Base-by-base conservation (phyloP, 768 basidiomycete species). In the Naganishia friedmannii region DNA sequence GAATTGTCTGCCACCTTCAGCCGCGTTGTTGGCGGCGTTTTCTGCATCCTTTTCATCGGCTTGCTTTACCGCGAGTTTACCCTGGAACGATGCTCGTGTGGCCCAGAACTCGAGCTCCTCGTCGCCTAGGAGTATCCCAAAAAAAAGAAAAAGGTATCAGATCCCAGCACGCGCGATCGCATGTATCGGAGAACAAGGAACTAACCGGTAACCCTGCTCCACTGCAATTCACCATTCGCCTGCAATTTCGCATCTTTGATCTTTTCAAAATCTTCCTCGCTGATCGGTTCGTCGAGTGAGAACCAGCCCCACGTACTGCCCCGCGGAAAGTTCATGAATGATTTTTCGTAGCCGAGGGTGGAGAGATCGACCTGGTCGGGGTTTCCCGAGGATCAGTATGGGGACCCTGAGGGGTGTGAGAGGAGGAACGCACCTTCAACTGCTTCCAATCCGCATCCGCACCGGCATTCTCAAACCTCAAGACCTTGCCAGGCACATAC, bases 261-360 rank as follows among this genome's bases (percentile, higher is more conserved):
- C 58, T 72, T 71, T 31, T 74, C 65, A 34, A 81, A 54, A 4
- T 74, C 72, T 37, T 76, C 79, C 23, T 80, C 76, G 21, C 77
- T 73, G 71, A 82, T 75, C 4, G 73, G 69, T 19, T 72, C 39
- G 26, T 72, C 51, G 53, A 77, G 74, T 68, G 79, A 77, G 56
- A 82, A 72, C 31, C 73, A 70, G 70, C 80, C 81, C 28, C 70
- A 70, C 29, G 72, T 68, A 7, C 78, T 72, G 39, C 77, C 78
- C 56, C 79, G 77, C 19, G 81, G 80, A 71, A 75, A 77, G 46
- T 78, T 76, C 68, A 80, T 67, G 79, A 82, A 82, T n/a, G 79
- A 77, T 31, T 73, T 70, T 31, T 72, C 69, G 66, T 79, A 76
- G n/a, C 74, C 78, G 29, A 68, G 66, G 58, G 73, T 72, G 54